Conservation (phyloP, 352 stramenopile species). For the Phytophthora idaei region DNA sequence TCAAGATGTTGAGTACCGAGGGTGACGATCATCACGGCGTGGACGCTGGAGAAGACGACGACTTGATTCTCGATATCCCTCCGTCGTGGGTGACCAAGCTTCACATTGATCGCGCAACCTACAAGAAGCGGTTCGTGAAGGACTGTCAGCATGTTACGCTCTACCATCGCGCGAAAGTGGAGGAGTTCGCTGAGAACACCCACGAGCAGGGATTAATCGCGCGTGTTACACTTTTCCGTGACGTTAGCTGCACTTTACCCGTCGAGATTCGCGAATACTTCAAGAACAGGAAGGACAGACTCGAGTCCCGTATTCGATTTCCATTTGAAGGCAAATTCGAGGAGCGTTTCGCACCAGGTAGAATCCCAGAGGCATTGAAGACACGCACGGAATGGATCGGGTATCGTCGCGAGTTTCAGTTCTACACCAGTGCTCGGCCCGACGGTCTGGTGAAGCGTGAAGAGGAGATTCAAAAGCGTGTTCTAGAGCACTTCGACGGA, state of each 20-base stretch:
- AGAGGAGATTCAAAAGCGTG: conserved; percentile 90
- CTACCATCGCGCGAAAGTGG: conserved; percentile 91
- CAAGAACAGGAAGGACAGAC: conserved; percentile 90
- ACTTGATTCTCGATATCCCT: conserved; percentile 83
- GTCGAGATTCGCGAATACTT: conserved; percentile 93
- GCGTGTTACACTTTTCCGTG: conserved; percentile 86
- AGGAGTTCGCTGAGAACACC: conserved; percentile 91
- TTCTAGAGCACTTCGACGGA: conserved; percentile 86
- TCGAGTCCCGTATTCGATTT: conserved; percentile 76
- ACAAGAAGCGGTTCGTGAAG: conserved; percentile 88
- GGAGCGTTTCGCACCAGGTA: conserved; percentile 77
- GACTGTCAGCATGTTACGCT: conserved; percentile 87
- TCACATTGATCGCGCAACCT: conserved; percentile 68
- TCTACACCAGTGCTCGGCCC: conserved; percentile 90
- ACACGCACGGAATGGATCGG: conserved; percentile 88
- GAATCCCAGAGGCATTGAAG: conserved; percentile 77
- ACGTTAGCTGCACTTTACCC: conserved; percentile 76
- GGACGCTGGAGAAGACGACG: conserved; percentile 56
- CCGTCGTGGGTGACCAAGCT: conserved; percentile 87
- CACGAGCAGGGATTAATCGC: conserved; percentile 90
- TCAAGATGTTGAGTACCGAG: conserved; percentile 59
- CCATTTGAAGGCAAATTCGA: conserved; percentile 89
- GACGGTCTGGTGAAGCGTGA: conserved; percentile 88
- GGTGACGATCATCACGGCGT: conserved; percentile 60
- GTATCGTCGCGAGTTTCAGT: conserved; percentile 87